Base-by-base conservation (phyloP, 306 rosid species). In the Lathyrus aphaca region DNA sequence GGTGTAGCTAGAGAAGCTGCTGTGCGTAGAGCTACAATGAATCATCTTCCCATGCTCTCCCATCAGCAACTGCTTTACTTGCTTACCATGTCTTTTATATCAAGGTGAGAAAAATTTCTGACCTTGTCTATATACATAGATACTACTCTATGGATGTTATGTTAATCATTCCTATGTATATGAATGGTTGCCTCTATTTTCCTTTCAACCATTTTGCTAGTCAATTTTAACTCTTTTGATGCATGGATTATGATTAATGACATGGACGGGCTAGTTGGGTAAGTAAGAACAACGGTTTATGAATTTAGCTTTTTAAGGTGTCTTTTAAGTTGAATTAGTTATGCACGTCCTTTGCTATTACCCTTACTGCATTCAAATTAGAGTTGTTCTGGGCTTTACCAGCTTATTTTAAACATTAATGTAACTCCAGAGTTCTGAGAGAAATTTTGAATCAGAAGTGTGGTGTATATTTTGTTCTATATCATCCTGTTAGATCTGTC, bases 21-120 rank as follows among this genome's bases (percentile, higher is more conserved):
- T 10, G 92, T 91, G n/a, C 96, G 99, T 17, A 89, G 99, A 83
- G 99, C 99, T 79, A 92, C 95, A 12, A 94, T 94, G 99, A 89
- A 87, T 77, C 86, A 91, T 86, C 97, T 91, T 84, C 99, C 99
- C 63, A 94, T 94, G 99, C 99, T 94, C 35, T 94, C 99, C 58
- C 97, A 94, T 82, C 99, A 94, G 90, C 99, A 94, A 68, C 82
- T 94, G 75, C 88, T 94, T 68, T 91, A 94, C 91, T 85, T 91
- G 69, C 86, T 89, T 80, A 91, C 99, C 32, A 91, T 94, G 97
- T 91, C 97, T 75, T 94, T 91, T 79, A 84, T 94, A 46, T 85
- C 96, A 62, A 91, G 99, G 99, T 94, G 66, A 71, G 85, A 46
- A 58, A 54, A 55, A 50, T 62, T 60, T 71, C 32, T 23, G 40